Evolutionary conservation across 2,329 filamentous ascomycete genomes (phyloP).

Genomic region (Ceratocystis eucalypticola): DNA sequence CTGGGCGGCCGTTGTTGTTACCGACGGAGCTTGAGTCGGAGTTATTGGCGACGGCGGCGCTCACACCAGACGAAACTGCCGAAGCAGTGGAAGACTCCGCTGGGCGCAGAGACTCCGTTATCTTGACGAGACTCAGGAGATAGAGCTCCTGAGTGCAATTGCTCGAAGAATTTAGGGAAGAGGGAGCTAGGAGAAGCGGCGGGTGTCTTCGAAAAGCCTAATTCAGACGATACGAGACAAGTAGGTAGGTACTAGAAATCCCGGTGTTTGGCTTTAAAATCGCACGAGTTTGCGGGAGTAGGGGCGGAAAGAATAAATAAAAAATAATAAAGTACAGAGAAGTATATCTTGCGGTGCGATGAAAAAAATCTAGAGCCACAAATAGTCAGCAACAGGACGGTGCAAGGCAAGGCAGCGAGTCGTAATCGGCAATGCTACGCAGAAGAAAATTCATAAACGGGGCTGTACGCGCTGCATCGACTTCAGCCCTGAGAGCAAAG

Average conservation of each 20-base stretch:
- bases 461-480: background rate
- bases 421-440: background rate
- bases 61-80: constrained; percentile 19
- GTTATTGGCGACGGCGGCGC: constrained; percentile 16
- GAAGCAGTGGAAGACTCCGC: constrained; percentile 20
- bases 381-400: background rate
- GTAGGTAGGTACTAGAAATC: background rate
- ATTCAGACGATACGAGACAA: background rate
- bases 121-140: constrained; percentile 19
- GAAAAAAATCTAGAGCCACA: background rate
- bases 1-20: constrained; percentile 13
- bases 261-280: background rate
- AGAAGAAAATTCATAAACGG: background rate
- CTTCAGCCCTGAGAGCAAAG: background rate
- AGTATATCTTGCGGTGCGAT: background rate
- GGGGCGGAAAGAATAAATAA: background rate
- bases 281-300: background rate
- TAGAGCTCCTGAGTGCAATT: constrained; percentile 16
- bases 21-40: constrained; percentile 10
- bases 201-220: constrained; percentile 1
- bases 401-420: too few species aligned
- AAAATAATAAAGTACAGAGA: background rate
- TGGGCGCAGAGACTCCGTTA: constrained; percentile 20
- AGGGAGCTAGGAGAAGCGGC: background rate
- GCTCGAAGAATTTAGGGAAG: background rate